phyloP scores from a whole-genome alignment of 1,284 basidiomycete genomes.

The Boletus mariae region DNA sequence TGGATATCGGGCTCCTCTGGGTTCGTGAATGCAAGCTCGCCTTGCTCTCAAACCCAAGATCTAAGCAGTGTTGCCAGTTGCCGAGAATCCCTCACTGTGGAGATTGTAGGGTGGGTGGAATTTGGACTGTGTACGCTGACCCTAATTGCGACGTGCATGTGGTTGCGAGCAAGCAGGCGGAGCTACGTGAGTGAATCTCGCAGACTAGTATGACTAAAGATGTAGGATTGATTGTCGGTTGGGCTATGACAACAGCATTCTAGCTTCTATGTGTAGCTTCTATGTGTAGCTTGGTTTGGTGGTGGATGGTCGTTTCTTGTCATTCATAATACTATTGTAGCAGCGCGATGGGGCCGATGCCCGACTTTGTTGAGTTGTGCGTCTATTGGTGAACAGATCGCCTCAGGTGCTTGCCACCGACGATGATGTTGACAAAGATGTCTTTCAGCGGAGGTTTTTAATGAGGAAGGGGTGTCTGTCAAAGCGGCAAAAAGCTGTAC shows the following conservation, averaged over 20 bases:
- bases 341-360: too few relatives aligned
- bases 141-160: slow-evolving; percentile 54
- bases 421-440: too few relatives aligned
- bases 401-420: too few relatives aligned
- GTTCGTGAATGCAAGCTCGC: slow-evolving; percentile 28
- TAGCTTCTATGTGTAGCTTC: too few relatives aligned
- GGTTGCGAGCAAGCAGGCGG: slow-evolving; percentile 50
- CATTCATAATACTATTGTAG: not conserved
- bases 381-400: too few relatives aligned
- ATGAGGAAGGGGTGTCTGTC: too few relatives aligned
- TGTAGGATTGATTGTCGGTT: slow-evolving; percentile 19
- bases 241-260: slow-evolving; percentile 28
- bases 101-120: slow-evolving; percentile 71
- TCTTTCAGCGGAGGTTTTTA: too few relatives aligned
- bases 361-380: not conserved
- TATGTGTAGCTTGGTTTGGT: slow-evolving; percentile 23
- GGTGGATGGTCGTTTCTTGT: not conserved
- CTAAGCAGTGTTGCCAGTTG: slow-evolving; percentile 44
- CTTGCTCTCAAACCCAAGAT: slow-evolving; percentile 20
- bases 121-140: slow-evolving; percentile 64
- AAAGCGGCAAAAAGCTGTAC: too few relatives aligned
- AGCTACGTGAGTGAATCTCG: slow-evolving; percentile 44
- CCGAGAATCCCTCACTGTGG: slow-evolving; percentile 65
- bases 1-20: slow-evolving; percentile 50
- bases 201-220: slow-evolving; percentile 33